Base-by-base conservation (phyloP, 805 yeast species). In the Candida ulmi region DNA sequence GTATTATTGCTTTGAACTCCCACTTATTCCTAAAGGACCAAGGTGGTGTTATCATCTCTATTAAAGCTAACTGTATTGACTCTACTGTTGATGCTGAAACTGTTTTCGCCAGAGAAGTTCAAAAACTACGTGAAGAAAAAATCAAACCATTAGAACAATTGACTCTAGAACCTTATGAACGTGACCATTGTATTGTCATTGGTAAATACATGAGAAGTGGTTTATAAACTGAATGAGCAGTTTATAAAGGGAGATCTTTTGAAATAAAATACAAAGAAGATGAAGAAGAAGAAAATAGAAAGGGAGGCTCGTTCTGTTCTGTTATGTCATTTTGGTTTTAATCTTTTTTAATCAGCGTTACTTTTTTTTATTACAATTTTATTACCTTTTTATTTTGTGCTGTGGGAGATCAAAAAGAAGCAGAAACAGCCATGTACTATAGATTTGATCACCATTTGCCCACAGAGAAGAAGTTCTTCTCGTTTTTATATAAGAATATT, bases 51-150 rank as follows among this genome's bases (percentile, higher is more conserved):
- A 93, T 93, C 51, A 93, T 93, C 62, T 91, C 98, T 60, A 93
- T 93, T 72, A 93, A 93, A 80, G 99, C 99, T 59, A 93, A 93
- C 88, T 93, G 99, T 88, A 93, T 93, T 67, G 99, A 93, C 72
- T 93, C 98, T 36, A 93, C 99, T 45, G 98, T 91, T 44, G 98
- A 90, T 66, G 99, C 99, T 52, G 98, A 93, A 77, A 90, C 97
- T 45, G 99, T 93, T 50, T 93, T 93, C 63, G 98, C 99, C 46
- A 87, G 98, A 76, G 99, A 93, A 75, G 97, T 93, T 45, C 97
- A 93, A 72, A 93, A 93, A 70, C 80, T 93, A 72, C 83, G 99
- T 73, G 98, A 91, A 72, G 99, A 93, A 77, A 83, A 95, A 69
- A 86, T 93, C 69, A 93, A 93, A 74, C 99, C 99, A 50, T 73